Evolutionary conservation across 1,284 basidiomycete genomes (phyloP), one percentile per base, ranked within the genome.

Genomic region (Trametes polyzona): DNA sequence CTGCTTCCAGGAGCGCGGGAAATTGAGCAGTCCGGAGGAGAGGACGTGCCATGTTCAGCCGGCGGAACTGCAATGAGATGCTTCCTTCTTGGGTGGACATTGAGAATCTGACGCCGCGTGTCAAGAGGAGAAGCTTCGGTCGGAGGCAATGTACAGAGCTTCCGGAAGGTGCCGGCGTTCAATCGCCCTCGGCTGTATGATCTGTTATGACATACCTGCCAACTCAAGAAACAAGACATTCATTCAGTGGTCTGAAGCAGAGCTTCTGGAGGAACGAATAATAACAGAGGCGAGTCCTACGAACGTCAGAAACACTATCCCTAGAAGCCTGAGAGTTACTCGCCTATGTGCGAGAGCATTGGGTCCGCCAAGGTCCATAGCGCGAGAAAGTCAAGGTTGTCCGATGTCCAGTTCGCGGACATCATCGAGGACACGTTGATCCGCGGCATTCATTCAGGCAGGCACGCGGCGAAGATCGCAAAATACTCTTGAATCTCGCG

Each of bases 1-100:
- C 30, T 11, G 37, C 23, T 54, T 40, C 52, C 52, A 54, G 44
- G 52, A 54, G 44, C 30, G 52, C 46, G 52, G 39, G 52, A 54
- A 42, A 7, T 11, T 3, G 10, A 21, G 30, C 14, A 17, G 16
- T 16, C 47, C 23, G 36, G 14, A 21, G 16, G 37, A 40, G 27
- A 21, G 47, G 30, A 4, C 10, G 21, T 17, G 37, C 17, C 26
- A 14, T 30, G 16, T 2, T n/a, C 24, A 8, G 9, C 16, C 26
- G 26, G 17, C 17, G n/a, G 16, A n/a, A n/a, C 47, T 37, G 27
- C 27, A 17, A 40, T 9, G 32, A 4, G 36, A 11, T 2, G n/a
- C 11, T 19, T 23, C 26, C 30, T 49, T 49, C 47, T n/a, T 37
- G 40, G 10, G 24, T 14, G 47, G 21, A 16, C n/a, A 16, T 6